Evolutionary conservation across 2,329 filamentous ascomycete genomes (phyloP), one percentile per base, ranked within the genome.

Genomic region (Xylariaceae sp.): DNA sequence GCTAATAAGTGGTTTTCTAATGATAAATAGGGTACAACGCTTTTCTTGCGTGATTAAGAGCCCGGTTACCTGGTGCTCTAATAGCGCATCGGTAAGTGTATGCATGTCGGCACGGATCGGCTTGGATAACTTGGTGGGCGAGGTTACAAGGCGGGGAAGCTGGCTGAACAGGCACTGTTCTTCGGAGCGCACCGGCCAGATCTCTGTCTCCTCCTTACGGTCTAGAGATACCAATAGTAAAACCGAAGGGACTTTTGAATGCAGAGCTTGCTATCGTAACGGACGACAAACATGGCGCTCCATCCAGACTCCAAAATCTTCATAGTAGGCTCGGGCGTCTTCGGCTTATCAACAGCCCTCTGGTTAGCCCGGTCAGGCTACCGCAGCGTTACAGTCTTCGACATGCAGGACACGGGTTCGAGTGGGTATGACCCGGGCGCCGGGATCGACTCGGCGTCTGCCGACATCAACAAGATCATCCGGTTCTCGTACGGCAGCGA

Each of bases 311-410:
- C 64, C 13, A 57, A 41, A 39, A 74, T 77, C 36, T 56, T 74
- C 35, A 72, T 77, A 29, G 62, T 77, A 10, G 75, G 75, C 13
- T 73, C 71, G 2, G 75, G 74, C 27, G 70, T 73, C 45, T 77
- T 73, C 55, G 73, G 75, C 37, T 67, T 76, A 35, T 54, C 70
- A 50, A 77, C 73, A 6, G 76, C 77, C 1, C 60, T 78, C 23
- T 73, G 76, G 58, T 69, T 79, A 4, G 72, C 71, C 6, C 65
- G 68, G 41, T 63, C 74, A 9, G 79, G 78, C 3, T 82, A 80
- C 61, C 68, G 16, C 5, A 70, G 77, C 53, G 69, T 81, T 21
- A 79, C 72, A 7, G 71, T 82, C 9, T 70, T 82, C 27, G 79
- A 82, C 60, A 72, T 72, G 56, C 75, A 81, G 58, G 66, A 73